Base-by-base conservation (phyloP, 805 yeast genomes). In the Yarrowia sp. region DNA sequence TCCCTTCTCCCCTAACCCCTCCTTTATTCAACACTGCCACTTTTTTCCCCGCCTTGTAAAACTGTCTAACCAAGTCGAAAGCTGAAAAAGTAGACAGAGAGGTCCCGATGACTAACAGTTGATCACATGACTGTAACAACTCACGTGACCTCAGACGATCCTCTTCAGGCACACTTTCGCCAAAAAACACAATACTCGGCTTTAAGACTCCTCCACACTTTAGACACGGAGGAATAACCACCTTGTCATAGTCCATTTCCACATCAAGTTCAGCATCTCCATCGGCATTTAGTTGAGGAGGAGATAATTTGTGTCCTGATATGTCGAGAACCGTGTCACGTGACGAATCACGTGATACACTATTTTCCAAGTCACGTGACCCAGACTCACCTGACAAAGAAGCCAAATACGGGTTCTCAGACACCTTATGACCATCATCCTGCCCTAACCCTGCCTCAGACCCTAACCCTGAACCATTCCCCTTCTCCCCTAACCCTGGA, bases 121-220 rank as follows among this genome's bases (percentile, higher is more conserved):
- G 64, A 6, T 58, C 51, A 9, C 42, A 31, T 6, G 10, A 5
- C 8, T 8, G 13, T 15, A 58, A 10, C 42, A 58, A 8, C 13
- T 32, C 28, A 4, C 64, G 39, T 2, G 64, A 51, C 3, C 41
- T 32, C 22, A 15, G 13, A 9, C 63, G 31, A 18, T 42, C 63
- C 1, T 3, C n/a, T 6, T 43, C 51, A 0, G 98, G 98, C 32
- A 93, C 79, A 1, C 86, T 83, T 74, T 93, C 99, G 3, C 98
- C 98, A 77, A 92, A 95, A 71, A 93, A 93, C 0, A 92, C 97
- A 69, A 93, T 95, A 71, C 90, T 93, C 0, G 98, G 99, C 72
- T 93, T 93, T 32, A 95, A 90, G 35, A 85, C 81, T 0, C 97
- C 96, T 4, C 69, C 73, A 71, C 98, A 93, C 15, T 78, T 55